phyloP scores from a whole-genome alignment of 2,329 filamentous ascomycete species.

The Pseudocercospora pini-densiflorae region DNA sequence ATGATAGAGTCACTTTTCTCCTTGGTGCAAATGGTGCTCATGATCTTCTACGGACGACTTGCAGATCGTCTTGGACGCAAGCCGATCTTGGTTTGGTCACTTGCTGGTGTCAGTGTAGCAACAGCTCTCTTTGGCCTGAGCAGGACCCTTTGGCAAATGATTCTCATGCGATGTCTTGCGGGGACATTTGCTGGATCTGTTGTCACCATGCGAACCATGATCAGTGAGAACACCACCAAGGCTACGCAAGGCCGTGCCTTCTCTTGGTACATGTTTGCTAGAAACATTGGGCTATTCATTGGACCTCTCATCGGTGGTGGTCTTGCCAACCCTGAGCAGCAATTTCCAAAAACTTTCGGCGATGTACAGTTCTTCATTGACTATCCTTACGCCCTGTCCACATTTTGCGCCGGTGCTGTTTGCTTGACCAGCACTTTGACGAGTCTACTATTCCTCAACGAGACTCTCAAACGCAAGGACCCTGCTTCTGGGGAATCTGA shows the following conservation, averaged over 20 bases:
- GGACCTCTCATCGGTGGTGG: constrained; percentile 71
- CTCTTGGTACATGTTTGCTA: constrained; percentile 73
- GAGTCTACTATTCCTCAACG: constrained; percentile 36
- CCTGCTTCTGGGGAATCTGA: constrained; percentile 22
- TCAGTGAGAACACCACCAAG: constrained; percentile 71
- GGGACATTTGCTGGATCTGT: constrained; percentile 76
- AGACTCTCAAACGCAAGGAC: constrained; percentile 39
- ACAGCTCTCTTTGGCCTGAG: constrained; percentile 72
- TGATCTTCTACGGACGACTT: constrained; percentile 73
- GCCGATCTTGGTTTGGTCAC: constrained; percentile 69
- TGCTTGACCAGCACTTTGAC: constrained; percentile 59
- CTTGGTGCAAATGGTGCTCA: constrained; percentile 76
- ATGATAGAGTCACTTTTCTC: constrained; percentile 75
- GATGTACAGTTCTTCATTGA: constrained; percentile 61
- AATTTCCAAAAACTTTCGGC: constrained; percentile 65
- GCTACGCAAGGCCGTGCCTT: constrained; percentile 75
- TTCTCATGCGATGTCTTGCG: constrained; percentile 70
- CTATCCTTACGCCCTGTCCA: constrained; percentile 70
- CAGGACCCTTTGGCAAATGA: constrained; percentile 72
- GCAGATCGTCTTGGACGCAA: constrained; percentile 74
- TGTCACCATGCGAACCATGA: constrained; percentile 77
- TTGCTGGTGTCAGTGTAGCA: constrained; percentile 65
- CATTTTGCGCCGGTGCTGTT: constrained; percentile 61
- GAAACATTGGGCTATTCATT: constrained; percentile 74
- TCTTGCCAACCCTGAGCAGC: constrained; percentile 68